These are phyloP conservation scores for Capsicum chinense DNA, from an alignment of 257 asterid genomes.

Conservation along the genomic window DNA sequence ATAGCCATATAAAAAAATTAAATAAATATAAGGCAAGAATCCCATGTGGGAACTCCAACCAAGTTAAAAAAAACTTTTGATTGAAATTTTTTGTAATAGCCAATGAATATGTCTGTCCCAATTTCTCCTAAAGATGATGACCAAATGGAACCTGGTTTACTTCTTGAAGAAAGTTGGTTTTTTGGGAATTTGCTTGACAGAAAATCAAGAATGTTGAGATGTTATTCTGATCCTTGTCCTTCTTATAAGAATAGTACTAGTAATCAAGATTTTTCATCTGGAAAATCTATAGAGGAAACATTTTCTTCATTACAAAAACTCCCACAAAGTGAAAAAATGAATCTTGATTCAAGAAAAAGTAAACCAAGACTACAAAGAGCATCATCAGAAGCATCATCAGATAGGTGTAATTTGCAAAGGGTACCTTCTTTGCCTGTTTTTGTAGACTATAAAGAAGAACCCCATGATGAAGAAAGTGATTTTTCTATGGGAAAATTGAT, in stretches of 20 bases:
- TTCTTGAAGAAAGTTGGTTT: conserved; percentile 75
- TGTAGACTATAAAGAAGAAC: conserved; percentile 31
- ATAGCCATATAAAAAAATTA: conserved; percentile 31
- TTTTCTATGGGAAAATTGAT: conserved; percentile 62
- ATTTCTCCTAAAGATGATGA: conserved; percentile 25
- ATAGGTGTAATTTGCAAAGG: conserved; percentile 31
- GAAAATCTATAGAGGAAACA: conserved; percentile 29
- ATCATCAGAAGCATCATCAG: background rate
- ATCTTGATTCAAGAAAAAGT: conserved; percentile 26
- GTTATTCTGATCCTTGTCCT: conserved; percentile 56
- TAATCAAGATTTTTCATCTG: background rate
- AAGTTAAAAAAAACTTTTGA: conserved; percentile 24
- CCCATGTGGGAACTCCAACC: conserved; percentile 36
- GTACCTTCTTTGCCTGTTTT: conserved; percentile 51
- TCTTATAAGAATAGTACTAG: conserved; percentile 29
- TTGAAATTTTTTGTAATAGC: background rate
- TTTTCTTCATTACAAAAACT: conserved; percentile 27
- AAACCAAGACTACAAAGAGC: conserved; percentile 13
- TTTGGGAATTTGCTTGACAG: conserved; percentile 63
- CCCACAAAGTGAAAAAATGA: conserved; percentile 2
- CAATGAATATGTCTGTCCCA: conserved; percentile 43
- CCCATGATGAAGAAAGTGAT: conserved; percentile 53
- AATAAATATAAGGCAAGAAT: conserved; percentile 27
- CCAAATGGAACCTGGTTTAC: conserved; percentile 55
- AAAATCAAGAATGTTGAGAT: conserved; percentile 52